A percentile compares a stretch with the other conserved stretches of the same genome.
These are phyloP conservation scores for Heimioporus punctisporus DNA, from an alignment of 1,284 basidiomycete genomes.

Conservation along the genomic window DNA sequence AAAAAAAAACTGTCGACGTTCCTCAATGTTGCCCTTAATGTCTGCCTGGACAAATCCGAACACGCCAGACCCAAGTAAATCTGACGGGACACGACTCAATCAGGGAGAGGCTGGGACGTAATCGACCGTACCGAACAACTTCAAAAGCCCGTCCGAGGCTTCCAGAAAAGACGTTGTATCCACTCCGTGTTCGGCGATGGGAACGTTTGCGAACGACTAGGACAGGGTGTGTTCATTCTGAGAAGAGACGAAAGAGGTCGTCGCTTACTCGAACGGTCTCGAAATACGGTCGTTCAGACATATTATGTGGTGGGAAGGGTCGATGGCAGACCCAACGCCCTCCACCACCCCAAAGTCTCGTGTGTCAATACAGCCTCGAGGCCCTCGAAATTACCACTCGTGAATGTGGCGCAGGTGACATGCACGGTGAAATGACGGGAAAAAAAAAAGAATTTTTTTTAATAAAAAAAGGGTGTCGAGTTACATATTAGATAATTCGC, in stretches of 20 bases:
- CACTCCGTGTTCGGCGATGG: slow-evolving; percentile 77
- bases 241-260: neutral
- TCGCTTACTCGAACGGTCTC: slow-evolving; percentile 73
- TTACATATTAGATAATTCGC: slow-evolving; percentile 32
- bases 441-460: slow-evolving; percentile 14
- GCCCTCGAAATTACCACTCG: slow-evolving; percentile 11
- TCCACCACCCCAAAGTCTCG: slow-evolving; percentile 13
- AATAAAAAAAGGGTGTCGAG: slow-evolving; percentile 1
- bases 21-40: slow-evolving; percentile 87
- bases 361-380: slow-evolving; percentile 31
- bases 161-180: slow-evolving; percentile 85
- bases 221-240: neutral
- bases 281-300: slow-evolving; percentile 63
- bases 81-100: slow-evolving; percentile 41
- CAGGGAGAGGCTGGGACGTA: slow-evolving; percentile 19
- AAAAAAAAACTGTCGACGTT: slow-evolving; percentile 34
- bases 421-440: slow-evolving; percentile 24
- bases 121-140: slow-evolving; percentile 79
- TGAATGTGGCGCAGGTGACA: slow-evolving; percentile 26
- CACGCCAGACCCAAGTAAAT: slow-evolving; percentile 86
- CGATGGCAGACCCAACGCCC: slow-evolving; percentile 6
- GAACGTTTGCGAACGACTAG: slow-evolving; percentile 89
- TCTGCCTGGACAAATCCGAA: slow-evolving; percentile 94
- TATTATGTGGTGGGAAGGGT: slow-evolving; percentile 11
- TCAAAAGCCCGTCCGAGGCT: slow-evolving; percentile 89